Base-by-base conservation (phyloP, 1,139 yeast genomes). In the Yamadazyma aaseri region DNA sequence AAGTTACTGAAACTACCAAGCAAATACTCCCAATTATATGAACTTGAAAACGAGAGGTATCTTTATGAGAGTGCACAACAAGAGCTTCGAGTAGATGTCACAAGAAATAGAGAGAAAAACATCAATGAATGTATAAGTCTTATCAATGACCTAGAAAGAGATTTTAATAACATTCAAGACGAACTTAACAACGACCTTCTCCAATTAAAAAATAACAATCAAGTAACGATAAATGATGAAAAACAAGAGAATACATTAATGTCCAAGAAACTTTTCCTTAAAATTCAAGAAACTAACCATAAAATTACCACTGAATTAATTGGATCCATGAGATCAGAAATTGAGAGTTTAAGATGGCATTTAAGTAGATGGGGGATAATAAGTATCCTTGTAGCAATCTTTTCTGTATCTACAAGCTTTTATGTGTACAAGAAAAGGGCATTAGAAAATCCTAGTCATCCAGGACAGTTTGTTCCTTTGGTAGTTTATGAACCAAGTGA, bases 61-160 rank as follows among this genome's bases (percentile, higher is more conserved):
- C 63, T 92, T 18, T 90, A 89, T 58, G 94, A 89, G 53, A 95
- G 97, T 29, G 96, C 97, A 0, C 86, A 89, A 46, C 84, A 92
- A 38, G 97, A 92, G 55, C 63, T 92, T 27, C 60, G 85, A 33
- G 87, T 86, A 25, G 96, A 89, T 49, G 76, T 89, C 15, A 81
- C 84, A 28, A 72, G 84, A 32, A 73, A 84, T 13, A 66, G 97
- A 41, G 90, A 84, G 45, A 67, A 70, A 15, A 87, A 86, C 46
- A 68, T 85, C 33, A 80, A 81, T 45, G 86, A 82, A 42, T 64
- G 81, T 38, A 77, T 83, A 16, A 78, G 81, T 42, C 74, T 79
- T 33, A 79, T 85, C 40, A 79, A 84, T 29, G 73, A 79, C 25
- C 57, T 90, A 32, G 89, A 86, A 47, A 66, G 96, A 31, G 86